phyloP scores from a whole-genome alignment of 805 yeast species.

The Diddensiella caesifluorescens region DNA sequence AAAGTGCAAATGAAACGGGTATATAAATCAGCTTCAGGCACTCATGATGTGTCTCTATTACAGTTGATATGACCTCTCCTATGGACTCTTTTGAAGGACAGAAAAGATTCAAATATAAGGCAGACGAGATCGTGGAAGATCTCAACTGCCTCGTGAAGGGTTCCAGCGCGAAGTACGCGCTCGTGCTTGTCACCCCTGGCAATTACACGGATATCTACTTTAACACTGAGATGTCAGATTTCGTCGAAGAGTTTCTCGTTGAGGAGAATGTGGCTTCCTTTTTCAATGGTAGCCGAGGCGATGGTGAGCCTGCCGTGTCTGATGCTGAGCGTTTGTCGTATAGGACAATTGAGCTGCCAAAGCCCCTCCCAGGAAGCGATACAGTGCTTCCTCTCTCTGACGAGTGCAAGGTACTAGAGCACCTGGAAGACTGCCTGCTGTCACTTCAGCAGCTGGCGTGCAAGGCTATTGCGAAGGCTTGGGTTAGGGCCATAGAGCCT shows the following conservation, averaged over 20 bases:
- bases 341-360: neutral
- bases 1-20: no score
- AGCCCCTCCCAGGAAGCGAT: neutral
- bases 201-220: slow-evolving; percentile 8
- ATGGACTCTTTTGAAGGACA: neutral
- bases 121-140: slow-evolving; percentile 1
- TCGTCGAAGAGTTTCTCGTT: slow-evolving; percentile 11
- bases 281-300: neutral
- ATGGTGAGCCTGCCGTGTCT: neutral
- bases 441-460: slow-evolving; percentile 50
- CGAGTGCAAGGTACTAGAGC: slow-evolving; percentile 21
- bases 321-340: neutral
- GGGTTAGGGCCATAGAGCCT: slow-evolving; percentile 66
- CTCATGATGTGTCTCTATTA: neutral
- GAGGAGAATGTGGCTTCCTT: slow-evolving; percentile 5
- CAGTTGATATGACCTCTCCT: slow-evolving; percentile 1
- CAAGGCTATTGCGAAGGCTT: slow-evolving; percentile 56
- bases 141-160: neutral
- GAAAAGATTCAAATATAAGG: neutral
- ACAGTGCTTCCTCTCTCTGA: neutral
- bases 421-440: slow-evolving; percentile 32
- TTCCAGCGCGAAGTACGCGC: slow-evolving; percentile 1
- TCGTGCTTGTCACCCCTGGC: slow-evolving; percentile 6
- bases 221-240: slow-evolving; percentile 8
- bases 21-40: neutral